phyloP scores from a whole-genome alignment of 2,329 filamentous ascomycete species.

The Fusarium anthophilum region DNA sequence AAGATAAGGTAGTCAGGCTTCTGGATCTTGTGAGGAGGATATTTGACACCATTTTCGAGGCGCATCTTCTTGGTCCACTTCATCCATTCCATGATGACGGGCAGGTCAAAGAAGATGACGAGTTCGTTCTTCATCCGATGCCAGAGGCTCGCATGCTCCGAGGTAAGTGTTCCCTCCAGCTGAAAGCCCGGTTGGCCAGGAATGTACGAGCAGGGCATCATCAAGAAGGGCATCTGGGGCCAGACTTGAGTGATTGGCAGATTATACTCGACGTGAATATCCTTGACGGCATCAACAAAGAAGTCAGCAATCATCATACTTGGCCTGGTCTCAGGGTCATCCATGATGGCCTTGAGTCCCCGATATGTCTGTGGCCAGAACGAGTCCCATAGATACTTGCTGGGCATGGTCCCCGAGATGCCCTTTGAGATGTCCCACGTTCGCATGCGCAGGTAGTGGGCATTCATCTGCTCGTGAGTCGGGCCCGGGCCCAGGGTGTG shows the following conservation, averaged over 20 bases:
- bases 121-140: background rate
- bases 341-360: background rate
- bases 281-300: background rate
- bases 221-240: background rate
- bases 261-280: background rate
- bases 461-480: background rate
- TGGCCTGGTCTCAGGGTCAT: background rate
- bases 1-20: background rate
- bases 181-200: background rate
- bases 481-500: background rate
- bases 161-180: background rate
- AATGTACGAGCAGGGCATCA: background rate
- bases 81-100: background rate
- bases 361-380: background rate
- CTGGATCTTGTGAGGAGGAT: background rate
- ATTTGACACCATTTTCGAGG: background rate
- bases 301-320: background rate
- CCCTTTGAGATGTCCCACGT: background rate
- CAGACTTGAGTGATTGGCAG: background rate
- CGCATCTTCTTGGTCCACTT: background rate
- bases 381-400: background rate
- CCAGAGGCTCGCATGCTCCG: background rate
- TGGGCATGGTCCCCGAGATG: background rate
- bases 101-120: background rate
- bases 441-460: background rate